A percentile compares a stretch with the other conserved stretches of the same genome.
Conservation (phyloP, 495 filamentous ascomycete genomes). For the Pyrenula aspistea region DNA sequence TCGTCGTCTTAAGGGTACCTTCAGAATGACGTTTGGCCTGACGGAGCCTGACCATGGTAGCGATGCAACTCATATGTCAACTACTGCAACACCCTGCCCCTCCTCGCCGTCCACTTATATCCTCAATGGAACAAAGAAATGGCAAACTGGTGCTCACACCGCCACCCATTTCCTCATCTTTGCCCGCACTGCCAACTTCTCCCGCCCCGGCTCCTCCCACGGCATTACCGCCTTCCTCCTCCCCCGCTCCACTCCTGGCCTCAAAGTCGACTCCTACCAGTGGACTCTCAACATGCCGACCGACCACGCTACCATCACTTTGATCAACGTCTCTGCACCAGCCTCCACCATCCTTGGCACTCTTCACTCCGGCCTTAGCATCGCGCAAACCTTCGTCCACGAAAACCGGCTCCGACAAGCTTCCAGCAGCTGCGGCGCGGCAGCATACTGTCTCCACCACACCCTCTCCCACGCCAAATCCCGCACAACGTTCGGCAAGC, state of each 20-base stretch:
- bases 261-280: constrained; percentile 40
- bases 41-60: constrained; percentile 50
- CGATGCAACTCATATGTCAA: constrained; percentile 47
- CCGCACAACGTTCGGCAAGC: constrained; percentile 41
- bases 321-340: constrained; percentile 37
- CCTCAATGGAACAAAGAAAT: constrained; percentile 46
- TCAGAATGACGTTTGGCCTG: constrained; percentile 43
- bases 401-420: constrained; percentile 52
- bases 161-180: constrained; percentile 49
- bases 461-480: constrained; percentile 38
- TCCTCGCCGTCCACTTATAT: constrained; percentile 14
- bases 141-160: constrained; percentile 47
- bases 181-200: constrained; percentile 34
- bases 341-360: constrained; percentile 32
- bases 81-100: constrained; percentile 16
- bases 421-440: constrained; percentile 44
- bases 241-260: constrained; percentile 28
- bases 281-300: constrained; percentile 55
- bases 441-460: constrained; percentile 40
- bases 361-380: constrained; percentile 33
- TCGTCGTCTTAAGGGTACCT: constrained; percentile 31
- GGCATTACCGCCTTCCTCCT: constrained; percentile 49
- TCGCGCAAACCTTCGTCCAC: constrained; percentile 50
- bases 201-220: constrained; percentile 22
- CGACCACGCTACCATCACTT: constrained; percentile 42